Conservation (phyloP, 164 flowering plant species). For the Kalanchoe fedtschenkoi region DNA sequence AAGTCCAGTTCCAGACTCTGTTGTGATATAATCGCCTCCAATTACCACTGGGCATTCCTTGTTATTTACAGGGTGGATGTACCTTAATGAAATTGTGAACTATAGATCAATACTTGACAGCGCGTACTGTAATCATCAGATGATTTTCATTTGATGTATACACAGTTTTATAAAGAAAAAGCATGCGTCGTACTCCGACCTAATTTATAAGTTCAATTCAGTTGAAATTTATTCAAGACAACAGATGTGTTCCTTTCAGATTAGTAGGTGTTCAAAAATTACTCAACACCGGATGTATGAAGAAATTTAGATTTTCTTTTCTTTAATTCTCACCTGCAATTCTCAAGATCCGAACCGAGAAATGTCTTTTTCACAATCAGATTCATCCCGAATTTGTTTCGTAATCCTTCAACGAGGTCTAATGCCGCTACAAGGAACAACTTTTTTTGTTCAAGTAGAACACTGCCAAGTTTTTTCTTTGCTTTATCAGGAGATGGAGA, state of each 20-base stretch:
- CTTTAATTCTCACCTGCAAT: slow-evolving; percentile 56
- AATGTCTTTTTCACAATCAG: slow-evolving; percentile 53
- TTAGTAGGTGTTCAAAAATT: background rate
- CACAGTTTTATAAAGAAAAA: no score
- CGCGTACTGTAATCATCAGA: background rate
- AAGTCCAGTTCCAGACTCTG: slow-evolving; percentile 94
- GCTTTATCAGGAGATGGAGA: slow-evolving; percentile 28
- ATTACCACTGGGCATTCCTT: slow-evolving; percentile 80
- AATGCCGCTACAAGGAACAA: slow-evolving; percentile 61
- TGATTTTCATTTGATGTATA: background rate
- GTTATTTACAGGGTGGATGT: slow-evolving; percentile 62
- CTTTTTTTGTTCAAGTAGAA: slow-evolving; percentile 41
- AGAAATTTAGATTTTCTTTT: background rate
- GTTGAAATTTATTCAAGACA: background rate
- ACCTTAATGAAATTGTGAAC: slow-evolving; percentile 30
- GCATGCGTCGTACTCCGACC: background rate
- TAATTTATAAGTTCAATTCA: background rate
- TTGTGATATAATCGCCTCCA: slow-evolving; percentile 93
- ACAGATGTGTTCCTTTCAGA: background rate
- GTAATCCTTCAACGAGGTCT: slow-evolving; percentile 65
- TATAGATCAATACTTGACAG: background rate
- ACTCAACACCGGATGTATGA: background rate
- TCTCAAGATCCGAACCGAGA: slow-evolving; percentile 77
- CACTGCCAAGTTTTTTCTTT: slow-evolving; percentile 41
- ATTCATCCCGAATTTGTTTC: slow-evolving; percentile 71